Evolutionary conservation across 768 basidiomycete species (phyloP), one percentile per base, ranked within the genome.

Genomic region (Pleurotus eryngii): DNA sequence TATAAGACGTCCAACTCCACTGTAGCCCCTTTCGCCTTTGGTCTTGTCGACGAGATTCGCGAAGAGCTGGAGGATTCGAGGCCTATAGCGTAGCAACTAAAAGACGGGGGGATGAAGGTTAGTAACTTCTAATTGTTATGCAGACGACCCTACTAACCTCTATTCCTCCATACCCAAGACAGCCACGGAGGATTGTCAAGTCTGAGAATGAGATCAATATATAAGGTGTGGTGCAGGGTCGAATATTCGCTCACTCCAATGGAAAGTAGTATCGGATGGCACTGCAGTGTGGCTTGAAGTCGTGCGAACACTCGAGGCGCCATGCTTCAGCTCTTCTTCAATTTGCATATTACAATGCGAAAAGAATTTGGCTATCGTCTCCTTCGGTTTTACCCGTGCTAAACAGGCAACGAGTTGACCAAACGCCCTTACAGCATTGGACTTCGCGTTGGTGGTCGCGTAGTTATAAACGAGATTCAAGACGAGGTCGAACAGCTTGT

Each of bases 361-460:
- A 58, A 95, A 73, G 72, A 98, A 93, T 67, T 85, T 89, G 49
- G 81, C 82, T 58, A 96, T 78, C 0, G 86, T 89, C 73, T 87
- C 85, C 60, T 81, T 78, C 11, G 95, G 88, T 57, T 84, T 79
- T 11, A 88, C 87, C 39, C 90, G 82, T 2, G 94, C 89, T 26
- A 98, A 79, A 62, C 90, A 91, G 15, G 87, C 83, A 38, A 98
- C 82, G 9, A 98, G 82, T 60, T 95, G 91, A 1, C 92, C 92
- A 61, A 97, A 90, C 3, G 93, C 90, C 59, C 87, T 80, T 50
- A 95, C 91, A n/a, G 92, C 84, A 68, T 97, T 98, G 42, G 92
- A 86, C 64, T 92, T 91, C 3, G 89, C 88, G 61, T 93, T 94
- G 2, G 89, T 85, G n/a, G 89, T 91, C 0, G 86, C 89, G 66